Base-by-base conservation (phyloP, 2,329 filamentous ascomycete species). In the Clonostachys rosea region DNA sequence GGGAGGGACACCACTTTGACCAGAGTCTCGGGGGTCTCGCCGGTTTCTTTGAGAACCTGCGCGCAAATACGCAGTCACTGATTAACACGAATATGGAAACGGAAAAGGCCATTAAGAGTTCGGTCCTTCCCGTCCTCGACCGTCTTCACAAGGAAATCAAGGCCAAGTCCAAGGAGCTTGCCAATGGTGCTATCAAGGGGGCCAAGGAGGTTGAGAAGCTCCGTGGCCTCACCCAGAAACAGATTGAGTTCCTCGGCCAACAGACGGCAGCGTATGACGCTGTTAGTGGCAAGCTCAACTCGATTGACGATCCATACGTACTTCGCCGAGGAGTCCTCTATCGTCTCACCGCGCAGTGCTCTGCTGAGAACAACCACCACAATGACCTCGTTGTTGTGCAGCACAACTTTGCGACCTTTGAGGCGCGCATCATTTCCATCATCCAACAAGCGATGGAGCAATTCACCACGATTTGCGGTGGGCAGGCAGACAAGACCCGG, bases 111-210 rank as follows among this genome's bases (percentile, higher is more conserved):
- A 78, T 99, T 55, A 95, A 92, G 69, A 86, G 84, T 50, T 84
- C 85, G 13, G 87, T 97, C 33, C 76, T 96, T 17, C 94, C 92
- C 36, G 85, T 92, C 53, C 85, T 99, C 61, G 89, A 95, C 58
- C 87, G 91, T 45, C 76, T 99, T 43, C 91, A 97, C 73, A 86
- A 89, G 65, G 94, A 97, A 66, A 94, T 99, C 75, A 99, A 97
- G 79, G 84, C 87, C 72, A 97, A 97, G 75, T 78, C 82, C 53
- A 97, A 97, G 75, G 91, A 96, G 69, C 79, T 99, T 44, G 78
- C 81, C 40, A 78, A 83, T 51, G 91, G 92, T 9, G 89, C 88
- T 18, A 80, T 84, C 51, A 96, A 95, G 74, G 81, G 85, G 14
- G 83, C 88, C 55, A 99, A 97, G 73, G 83, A 89, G 44, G 91